These are phyloP conservation scores for Coemansia reversa DNA, from an alignment of 192 early-diverging fungal species.

Conservation along the genomic window DNA sequence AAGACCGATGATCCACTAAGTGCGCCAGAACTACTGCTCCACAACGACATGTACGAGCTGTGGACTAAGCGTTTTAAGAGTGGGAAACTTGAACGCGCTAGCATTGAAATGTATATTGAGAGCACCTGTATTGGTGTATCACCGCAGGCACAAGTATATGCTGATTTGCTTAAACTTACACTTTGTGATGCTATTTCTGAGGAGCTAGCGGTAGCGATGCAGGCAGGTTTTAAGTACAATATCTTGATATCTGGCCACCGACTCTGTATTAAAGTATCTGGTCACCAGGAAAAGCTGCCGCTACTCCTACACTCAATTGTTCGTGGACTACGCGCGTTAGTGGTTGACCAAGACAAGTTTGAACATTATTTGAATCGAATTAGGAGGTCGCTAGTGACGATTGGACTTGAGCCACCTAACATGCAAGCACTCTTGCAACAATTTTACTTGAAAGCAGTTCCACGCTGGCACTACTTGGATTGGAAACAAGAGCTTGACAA, in stretches of 20 bases:
- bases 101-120: constrained; percentile 13
- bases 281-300: not conserved
- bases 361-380: not conserved
- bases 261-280: constrained; percentile 4
- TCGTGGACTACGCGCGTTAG: not conserved
- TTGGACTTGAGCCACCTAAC: not conserved
- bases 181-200: not conserved
- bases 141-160: not conserved
- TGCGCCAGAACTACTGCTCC: constrained; percentile 8
- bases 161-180: not conserved
- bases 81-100: not conserved
- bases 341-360: not conserved
- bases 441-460: not conserved
- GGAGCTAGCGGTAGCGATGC: not conserved
- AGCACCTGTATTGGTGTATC: not conserved
- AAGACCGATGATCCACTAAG: constrained; percentile 1
- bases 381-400: not conserved
- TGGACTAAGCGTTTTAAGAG: constrained; percentile 3
- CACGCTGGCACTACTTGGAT: constrained; percentile 4
- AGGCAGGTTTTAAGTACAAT: not conserved
- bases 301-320: not conserved
- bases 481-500: constrained; percentile 2
- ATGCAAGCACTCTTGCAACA: constrained; percentile 9
- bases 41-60: constrained; percentile 12
- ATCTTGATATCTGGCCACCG: constrained; percentile 2